Percentiles rank a stretch among this genome's conserved stretches.
phyloP scores from a whole-genome alignment of 768 basidiomycete genomes.

The Mrakia gelida region DNA sequence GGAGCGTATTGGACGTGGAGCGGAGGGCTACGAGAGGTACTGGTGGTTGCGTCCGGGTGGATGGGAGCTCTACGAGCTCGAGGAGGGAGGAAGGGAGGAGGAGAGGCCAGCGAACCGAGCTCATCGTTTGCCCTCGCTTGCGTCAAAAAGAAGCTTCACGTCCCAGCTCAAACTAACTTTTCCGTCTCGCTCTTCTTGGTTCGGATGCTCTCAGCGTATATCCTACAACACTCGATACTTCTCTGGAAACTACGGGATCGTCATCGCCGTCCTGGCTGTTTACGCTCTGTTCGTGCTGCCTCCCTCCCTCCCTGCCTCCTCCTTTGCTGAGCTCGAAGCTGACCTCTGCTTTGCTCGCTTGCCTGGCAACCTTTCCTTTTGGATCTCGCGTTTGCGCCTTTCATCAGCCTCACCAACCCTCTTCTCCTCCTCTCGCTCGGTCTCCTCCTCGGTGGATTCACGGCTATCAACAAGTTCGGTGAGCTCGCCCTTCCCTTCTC shows the following conservation, averaged over 20 bases:
- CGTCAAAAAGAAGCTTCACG: no score
- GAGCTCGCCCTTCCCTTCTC: slow-evolving; percentile 39
- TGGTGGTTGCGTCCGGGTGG: no score
- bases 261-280: slow-evolving; percentile 70
- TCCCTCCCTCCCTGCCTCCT: neutral
- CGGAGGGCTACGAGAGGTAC: no score
- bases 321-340: neutral
- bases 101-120: neutral
- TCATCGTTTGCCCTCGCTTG: neutral
- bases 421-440: slow-evolving; percentile 72
- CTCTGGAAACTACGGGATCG: slow-evolving; percentile 74
- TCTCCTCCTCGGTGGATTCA: slow-evolving; percentile 88
- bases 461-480: slow-evolving; percentile 86
- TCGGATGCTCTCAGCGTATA: slow-evolving; percentile 58
- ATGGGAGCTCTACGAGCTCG: no score
- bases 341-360: neutral
- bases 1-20: no score
- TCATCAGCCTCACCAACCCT: slow-evolving; percentile 68
- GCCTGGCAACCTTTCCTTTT: neutral
- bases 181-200: neutral
- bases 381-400: neutral
- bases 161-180: neutral
- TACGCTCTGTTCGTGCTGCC: slow-evolving; percentile 69
- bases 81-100: no score
- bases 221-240: slow-evolving; percentile 72